Base-by-base conservation (phyloP, 202 grass and related monocot species). In the Brachypodium distachyon region DNA sequence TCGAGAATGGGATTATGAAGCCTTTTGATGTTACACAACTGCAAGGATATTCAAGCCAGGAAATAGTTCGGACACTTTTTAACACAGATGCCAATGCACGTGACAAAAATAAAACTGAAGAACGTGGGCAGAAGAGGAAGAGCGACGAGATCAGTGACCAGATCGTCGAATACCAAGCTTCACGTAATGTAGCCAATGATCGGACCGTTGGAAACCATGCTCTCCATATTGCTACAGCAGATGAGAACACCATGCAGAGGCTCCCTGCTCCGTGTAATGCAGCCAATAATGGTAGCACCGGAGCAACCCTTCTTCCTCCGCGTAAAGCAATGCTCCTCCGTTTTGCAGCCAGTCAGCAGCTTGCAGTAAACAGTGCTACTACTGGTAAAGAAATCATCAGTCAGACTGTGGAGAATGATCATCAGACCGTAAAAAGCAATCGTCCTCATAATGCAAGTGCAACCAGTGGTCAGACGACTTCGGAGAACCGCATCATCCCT, bases 41-140 rank as follows among this genome's bases (percentile, higher is more conserved):
- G 31, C 71, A 86, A 72, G 90, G 90, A 11, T 89, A 93, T 69
- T 84, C 80, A 81, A 79, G 56, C 12, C 90, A 93, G 47, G 77
- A 85, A 68, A 33, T 86, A 52, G 64, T 93, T 39, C 44, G 67
- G 22, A 70, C 46, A 58, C 72, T 85, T 41, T 60, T 72, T 38
- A 29, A 62, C 3, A 10, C 44, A 50, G 37, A 66, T 11, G 50
- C 78, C 8, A 84, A 89, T 12, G 64, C 81, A 29, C 57, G 56
- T 33, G 56, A 64, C 41, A 62, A 34, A 25, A 56, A 29, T 22
- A 34, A 50, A 50, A 33, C 27, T 33, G 74, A 72, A 27, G 41
- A n/a, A n/a, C n/a, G 13, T 21, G 66, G 65, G 39, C 44, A 73
- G 29, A 83, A 87, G 78, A 79, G 41, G 52, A 87, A 84, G 50